These are phyloP conservation scores for Kodamaea kaohsiungensis DNA, from an alignment of 805 yeast genomes.

Conservation along the genomic window DNA sequence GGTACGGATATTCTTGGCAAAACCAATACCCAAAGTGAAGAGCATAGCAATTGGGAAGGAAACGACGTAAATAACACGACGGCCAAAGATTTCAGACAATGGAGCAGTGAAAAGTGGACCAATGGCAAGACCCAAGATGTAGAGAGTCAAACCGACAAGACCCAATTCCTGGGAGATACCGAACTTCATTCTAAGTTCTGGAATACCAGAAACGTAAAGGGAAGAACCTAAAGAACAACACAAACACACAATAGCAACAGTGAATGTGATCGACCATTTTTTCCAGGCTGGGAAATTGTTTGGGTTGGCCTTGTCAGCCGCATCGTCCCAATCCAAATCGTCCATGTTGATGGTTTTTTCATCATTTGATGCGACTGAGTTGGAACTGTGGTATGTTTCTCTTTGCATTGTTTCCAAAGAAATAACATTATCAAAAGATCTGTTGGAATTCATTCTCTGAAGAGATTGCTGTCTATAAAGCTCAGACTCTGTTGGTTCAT, in stretches of 20 bases:
- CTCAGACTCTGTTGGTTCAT: constrained; percentile 6
- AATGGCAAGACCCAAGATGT: constrained; percentile 66
- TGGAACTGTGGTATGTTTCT: neutral
- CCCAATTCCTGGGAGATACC: constrained; percentile 61
- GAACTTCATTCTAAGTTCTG: constrained; percentile 50
- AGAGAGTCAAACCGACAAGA: constrained; percentile 68
- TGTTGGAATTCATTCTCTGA: constrained; percentile 19
- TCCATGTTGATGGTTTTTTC: constrained; percentile 2
- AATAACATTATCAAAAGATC: constrained; percentile 19
- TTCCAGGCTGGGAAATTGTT: constrained; percentile 65
- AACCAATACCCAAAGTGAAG: constrained; percentile 73
- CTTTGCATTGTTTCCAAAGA: constrained; percentile 14
- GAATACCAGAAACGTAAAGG: constrained; percentile 63
- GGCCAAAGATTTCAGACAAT: constrained; percentile 66
- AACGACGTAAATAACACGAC: constrained; percentile 58
- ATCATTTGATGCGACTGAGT: neutral
- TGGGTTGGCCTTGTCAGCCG: constrained; percentile 64
- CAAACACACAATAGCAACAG: constrained; percentile 63
- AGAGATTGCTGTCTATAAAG: constrained; percentile 15
- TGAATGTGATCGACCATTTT: constrained; percentile 66
- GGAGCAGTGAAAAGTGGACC: constrained; percentile 77
- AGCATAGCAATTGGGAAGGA: constrained; percentile 69
- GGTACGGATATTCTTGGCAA: constrained; percentile 58
- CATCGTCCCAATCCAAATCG: constrained; percentile 57
- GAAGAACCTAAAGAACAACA: constrained; percentile 78